Evolutionary conservation across 257 asterid genomes (phyloP).

Genomic region (Jacaranda copaia): DNA sequence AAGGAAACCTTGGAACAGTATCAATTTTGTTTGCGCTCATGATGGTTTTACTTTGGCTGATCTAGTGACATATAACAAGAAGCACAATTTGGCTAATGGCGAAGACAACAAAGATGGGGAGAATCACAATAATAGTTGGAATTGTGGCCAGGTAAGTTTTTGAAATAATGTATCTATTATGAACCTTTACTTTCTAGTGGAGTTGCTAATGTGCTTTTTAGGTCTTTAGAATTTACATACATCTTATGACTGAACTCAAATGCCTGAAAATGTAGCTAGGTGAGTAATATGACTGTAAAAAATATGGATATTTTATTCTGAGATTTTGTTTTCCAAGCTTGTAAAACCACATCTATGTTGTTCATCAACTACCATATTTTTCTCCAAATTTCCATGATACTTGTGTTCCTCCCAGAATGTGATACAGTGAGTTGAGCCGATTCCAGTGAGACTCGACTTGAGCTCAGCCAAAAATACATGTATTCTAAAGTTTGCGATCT

Average conservation of each 20-base stretch:
- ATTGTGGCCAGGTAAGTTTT: conserved; percentile 84
- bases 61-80: conserved; percentile 86
- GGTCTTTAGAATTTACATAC: neutral
- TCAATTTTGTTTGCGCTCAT: conserved; percentile 91
- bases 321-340: neutral
- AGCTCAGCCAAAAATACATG: no score
- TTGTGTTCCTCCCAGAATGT: neutral
- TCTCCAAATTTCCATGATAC: neutral
- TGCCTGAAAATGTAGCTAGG: conserved; percentile 22
- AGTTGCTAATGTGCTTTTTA: neutral
- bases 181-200: conserved; percentile 15
- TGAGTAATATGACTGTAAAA: neutral
- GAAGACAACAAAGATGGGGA: conserved; percentile 97
- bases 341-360: conserved; percentile 23
- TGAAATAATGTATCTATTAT: neutral
- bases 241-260: conserved; percentile 14
- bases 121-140: conserved; percentile 98
- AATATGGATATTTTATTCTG: neutral
- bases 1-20: conserved; percentile 96
- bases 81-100: conserved; percentile 91
- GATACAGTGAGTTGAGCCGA: no score
- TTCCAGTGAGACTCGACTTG: no score
- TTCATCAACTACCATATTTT: no score
- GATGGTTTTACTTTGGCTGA: conserved; percentile 99
- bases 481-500: no score